phyloP scores from a whole-genome alignment of 345 rosid species.

The Melaleuca quinquenervia region DNA sequence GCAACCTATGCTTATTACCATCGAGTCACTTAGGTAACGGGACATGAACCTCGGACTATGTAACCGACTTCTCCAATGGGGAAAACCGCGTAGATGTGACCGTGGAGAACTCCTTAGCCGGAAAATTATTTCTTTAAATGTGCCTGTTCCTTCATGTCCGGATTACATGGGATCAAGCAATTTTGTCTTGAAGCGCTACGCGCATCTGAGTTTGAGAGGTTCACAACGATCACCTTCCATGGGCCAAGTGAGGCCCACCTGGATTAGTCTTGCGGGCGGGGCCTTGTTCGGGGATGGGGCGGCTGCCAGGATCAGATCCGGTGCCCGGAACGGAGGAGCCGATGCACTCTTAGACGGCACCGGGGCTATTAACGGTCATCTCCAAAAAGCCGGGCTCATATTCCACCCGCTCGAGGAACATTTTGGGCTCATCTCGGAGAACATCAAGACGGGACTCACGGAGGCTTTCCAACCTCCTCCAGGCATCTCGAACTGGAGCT shows the following conservation, averaged over 20 bases:
- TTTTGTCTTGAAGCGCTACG: not conserved
- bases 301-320: conserved; percentile 21
- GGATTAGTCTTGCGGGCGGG: conserved; percentile 28
- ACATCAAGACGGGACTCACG: conserved; percentile 9
- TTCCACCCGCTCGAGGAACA: conserved; percentile 30
- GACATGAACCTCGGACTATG: not conserved
- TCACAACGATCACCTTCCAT: conserved; percentile 14
- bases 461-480: conserved; percentile 28
- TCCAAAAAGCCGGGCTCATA: conserved; percentile 24
- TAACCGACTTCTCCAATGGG: not conserved
- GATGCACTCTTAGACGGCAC: conserved; percentile 15
- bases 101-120: not conserved
- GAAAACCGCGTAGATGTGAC: not conserved
- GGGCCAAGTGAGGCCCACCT: conserved; percentile 25
- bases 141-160: not conserved
- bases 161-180: not conserved
- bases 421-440: conserved; percentile 16
- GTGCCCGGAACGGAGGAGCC: conserved; percentile 9
- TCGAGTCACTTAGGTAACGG: not conserved
- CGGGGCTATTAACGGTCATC: conserved; percentile 22
- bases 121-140: too few species aligned
- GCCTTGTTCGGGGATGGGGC: conserved; percentile 34
- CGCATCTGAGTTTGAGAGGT: conserved; percentile 25
- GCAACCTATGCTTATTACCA: not conserved
- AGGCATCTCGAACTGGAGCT: conserved; percentile 34